Conservation (phyloP, 2,329 filamentous ascomycete species). For the Penicillium expansum region DNA sequence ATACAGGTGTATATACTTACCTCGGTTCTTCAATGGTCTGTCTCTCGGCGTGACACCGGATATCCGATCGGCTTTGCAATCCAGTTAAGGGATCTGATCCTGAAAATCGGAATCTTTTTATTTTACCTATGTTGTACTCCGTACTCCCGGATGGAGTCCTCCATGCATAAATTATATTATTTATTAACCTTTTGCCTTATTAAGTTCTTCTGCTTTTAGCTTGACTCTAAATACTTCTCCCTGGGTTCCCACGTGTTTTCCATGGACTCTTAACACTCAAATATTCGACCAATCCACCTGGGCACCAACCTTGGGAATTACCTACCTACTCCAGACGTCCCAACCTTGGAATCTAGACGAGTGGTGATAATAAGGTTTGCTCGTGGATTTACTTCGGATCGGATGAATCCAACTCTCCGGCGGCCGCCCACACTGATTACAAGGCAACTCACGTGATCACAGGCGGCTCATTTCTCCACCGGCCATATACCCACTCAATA, state of each 20-base stretch:
- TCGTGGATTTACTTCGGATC: neutral
- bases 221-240: neutral
- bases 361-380: neutral
- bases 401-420: neutral
- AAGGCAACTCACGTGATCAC: neutral
- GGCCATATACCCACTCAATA: neutral
- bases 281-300: neutral
- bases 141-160: too few species aligned
- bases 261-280: neutral
- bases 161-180: neutral
- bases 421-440: too few species aligned
- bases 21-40: too few species aligned
- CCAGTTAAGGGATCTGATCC: neutral
- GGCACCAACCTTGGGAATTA: neutral
- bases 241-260: neutral
- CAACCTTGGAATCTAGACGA: neutral
- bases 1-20: too few species aligned
- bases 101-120: neutral
- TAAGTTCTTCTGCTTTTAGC: too few species aligned
- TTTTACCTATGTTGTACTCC: too few species aligned
- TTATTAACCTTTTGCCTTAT: neutral
- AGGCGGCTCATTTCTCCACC: neutral
- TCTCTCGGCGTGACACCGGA: neutral
- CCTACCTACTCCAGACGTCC: neutral
- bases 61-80: neutral